Evolutionary conservation across 345 rosid species (phyloP), one percentile per base, ranked within the genome.

Genomic region (Lepidium didymum): DNA sequence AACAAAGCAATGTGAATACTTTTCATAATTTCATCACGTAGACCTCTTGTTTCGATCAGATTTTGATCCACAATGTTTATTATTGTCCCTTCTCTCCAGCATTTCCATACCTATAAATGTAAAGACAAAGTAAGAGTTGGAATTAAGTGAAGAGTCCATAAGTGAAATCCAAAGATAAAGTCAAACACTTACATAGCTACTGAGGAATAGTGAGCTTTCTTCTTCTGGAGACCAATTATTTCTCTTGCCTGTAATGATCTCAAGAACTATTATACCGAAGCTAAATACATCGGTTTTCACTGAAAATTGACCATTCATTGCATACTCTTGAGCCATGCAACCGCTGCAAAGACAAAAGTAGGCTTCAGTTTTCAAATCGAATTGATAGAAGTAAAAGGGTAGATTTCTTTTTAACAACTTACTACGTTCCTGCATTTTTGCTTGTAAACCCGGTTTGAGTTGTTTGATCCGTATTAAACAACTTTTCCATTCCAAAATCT

Each of bases 401-500:
- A 6, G 1, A 11, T 8, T 7, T 13, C 12, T 5, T 4, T 7
- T 7, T 14, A 10, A 25, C 10, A 46, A 45, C 77, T 62, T 78
- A 79, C 83, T 69, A 80, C 10, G 84, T 84, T 41, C 84, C 84
- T 5, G 75, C 75, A 23, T 82, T 58, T 65, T 61, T 80, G 29
- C 62, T 70, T 8, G 81, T 79, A 38, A 76, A 64, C 5, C 47
- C 68, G 7, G 33, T 31, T 29, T 72, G 67, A 23, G 3, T 51
- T 1, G 58, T 67, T 67, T 83, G 77, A 33, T 53, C 59, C 2
- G 64, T 75, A 3, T 62, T 74, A 52, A 81, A 75, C 1, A 76
- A 56, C 12, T 72, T 81, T 13, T 82, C 85, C 69, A 72, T 64
- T 29, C 90, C 90, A 52, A 85, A 85, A 61, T 85, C 87, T 1